Percentiles rank a stretch among this genome's conserved stretches.
phyloP scores from a whole-genome alignment of 1,284 basidiomycete genomes.

The Rhodotorula sp. region DNA sequence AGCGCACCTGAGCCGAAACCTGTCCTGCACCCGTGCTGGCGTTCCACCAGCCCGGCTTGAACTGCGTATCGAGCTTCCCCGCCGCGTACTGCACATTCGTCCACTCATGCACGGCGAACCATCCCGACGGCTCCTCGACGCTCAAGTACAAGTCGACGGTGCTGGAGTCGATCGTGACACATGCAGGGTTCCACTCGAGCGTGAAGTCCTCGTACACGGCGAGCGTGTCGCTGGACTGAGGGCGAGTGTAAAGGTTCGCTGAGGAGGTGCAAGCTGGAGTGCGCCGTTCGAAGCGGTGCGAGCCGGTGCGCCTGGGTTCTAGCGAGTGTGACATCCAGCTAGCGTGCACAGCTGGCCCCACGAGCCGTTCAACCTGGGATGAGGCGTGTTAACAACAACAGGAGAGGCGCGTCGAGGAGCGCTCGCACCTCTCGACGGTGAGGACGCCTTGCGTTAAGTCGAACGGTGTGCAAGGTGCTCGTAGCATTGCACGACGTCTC shows the following conservation, averaged over 20 bases:
- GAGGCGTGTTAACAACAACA: too few relatives aligned
- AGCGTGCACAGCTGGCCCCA: too few relatives aligned
- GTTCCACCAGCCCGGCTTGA: constrained; percentile 41
- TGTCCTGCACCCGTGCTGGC: constrained; percentile 34
- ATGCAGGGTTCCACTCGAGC: constrained; percentile 29
- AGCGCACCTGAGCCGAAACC: constrained; percentile 32
- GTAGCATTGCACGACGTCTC: too few relatives aligned
- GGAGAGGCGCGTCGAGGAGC: too few relatives aligned
- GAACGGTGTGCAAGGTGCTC: too few relatives aligned
- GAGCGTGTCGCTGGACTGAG: constrained; percentile 9
- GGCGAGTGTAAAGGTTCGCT: constrained; percentile 26
- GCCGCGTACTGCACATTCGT: constrained; percentile 18
- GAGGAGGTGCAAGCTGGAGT: constrained; percentile 14
- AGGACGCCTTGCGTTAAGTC: too few relatives aligned
- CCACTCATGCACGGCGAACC: constrained; percentile 33
- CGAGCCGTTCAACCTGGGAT: too few relatives aligned
- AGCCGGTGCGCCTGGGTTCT: background rate
- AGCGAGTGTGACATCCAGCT: too few relatives aligned
- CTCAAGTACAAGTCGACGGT: constrained; percentile 39
- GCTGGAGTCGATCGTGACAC: constrained; percentile 5
- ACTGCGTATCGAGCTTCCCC: constrained; percentile 24
- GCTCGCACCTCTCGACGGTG: too few relatives aligned
- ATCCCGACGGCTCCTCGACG: constrained; percentile 17
- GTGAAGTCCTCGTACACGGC: constrained; percentile 31
- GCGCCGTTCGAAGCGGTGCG: background rate